Evolutionary conservation across 768 basidiomycete species (phyloP).

Genomic region (Termitomyces sp.): DNA sequence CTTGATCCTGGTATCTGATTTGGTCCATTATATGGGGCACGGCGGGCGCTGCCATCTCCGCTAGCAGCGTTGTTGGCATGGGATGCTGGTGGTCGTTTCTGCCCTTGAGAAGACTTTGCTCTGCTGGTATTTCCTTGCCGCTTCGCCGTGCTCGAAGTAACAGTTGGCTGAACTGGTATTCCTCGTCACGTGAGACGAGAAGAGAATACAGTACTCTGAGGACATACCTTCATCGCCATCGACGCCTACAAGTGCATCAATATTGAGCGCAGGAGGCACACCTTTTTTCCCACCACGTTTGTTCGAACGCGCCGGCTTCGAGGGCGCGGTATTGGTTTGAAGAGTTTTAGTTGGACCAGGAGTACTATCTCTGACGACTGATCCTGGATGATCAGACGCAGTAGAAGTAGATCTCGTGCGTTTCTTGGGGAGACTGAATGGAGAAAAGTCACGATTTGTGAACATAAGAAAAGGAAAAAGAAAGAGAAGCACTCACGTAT

Average conservation of each 20-base stretch:
- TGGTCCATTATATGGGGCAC: constrained; percentile 40
- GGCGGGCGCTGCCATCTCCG: constrained; percentile 43
- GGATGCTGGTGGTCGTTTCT: constrained; percentile 38
- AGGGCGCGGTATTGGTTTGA: constrained; percentile 27
- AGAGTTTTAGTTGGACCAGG: constrained; percentile 26
- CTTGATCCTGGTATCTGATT: constrained; percentile 33
- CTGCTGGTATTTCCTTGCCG: constrained; percentile 33
- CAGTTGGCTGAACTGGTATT: constrained; percentile 5
- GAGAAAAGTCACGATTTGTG: not conserved
- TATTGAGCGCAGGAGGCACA: constrained; percentile 16
- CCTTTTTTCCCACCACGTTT: constrained; percentile 45
- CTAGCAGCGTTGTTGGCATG: constrained; percentile 24
- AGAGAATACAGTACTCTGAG: not conserved
- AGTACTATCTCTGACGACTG: constrained; percentile 40
- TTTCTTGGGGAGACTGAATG: constrained; percentile 52
- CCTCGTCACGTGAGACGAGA: constrained; percentile 14
- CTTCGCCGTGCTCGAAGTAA: constrained; percentile 22
- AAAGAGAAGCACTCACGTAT: constrained; percentile 47
- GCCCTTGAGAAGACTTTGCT: constrained; percentile 35
- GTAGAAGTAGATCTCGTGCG: constrained; percentile 75
- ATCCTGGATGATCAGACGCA: constrained; percentile 52
- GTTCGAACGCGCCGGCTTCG: constrained; percentile 31
- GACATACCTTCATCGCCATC: constrained; percentile 66
- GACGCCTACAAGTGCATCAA: constrained; percentile 28
- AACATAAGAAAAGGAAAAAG: not conserved